Evolutionary conservation across 202 grass and related monocot species (phyloP).

Genomic region (Hordeum pubiflorum): DNA sequence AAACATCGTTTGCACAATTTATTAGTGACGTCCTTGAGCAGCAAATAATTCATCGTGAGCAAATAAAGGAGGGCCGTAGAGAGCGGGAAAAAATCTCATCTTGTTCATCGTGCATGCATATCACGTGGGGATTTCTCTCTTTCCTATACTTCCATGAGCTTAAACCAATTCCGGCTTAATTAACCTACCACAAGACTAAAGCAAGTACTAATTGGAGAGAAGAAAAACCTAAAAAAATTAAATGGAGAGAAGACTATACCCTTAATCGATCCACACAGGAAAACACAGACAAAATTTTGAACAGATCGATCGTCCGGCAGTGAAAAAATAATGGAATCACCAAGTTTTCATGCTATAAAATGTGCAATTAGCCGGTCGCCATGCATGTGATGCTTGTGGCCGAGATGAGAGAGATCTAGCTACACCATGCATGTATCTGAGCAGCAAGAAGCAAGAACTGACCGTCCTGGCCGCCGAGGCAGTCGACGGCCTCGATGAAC

Average conservation of each 20-base stretch:
- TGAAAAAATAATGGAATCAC: not conserved
- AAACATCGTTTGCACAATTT: not conserved
- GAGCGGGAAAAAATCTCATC: not conserved
- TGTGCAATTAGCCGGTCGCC: not conserved
- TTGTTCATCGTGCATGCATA: slow-evolving; percentile 9
- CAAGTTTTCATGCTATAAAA: not conserved
- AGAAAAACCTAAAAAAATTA: too few species aligned
- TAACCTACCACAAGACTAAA: not conserved
- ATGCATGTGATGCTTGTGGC: not conserved
- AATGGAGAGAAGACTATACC: too few species aligned
- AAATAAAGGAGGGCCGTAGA: not conserved
- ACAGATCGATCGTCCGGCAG: not conserved
- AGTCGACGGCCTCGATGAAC: slow-evolving; percentile 67
- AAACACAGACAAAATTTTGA: not conserved
- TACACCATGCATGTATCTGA: not conserved
- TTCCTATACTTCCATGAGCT: not conserved
- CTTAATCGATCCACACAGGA: not conserved
- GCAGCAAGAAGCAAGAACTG: not conserved
- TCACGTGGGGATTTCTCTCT: not conserved
- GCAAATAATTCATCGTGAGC: not conserved
- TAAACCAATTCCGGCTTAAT: not conserved
- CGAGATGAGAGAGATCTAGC: not conserved
- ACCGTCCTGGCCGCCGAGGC: slow-evolving; percentile 69
- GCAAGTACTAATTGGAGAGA: not conserved
- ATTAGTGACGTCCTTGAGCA: not conserved